phyloP scores from a whole-genome alignment of 805 yeast genomes.

The Suhomyces tanzawaensis region DNA sequence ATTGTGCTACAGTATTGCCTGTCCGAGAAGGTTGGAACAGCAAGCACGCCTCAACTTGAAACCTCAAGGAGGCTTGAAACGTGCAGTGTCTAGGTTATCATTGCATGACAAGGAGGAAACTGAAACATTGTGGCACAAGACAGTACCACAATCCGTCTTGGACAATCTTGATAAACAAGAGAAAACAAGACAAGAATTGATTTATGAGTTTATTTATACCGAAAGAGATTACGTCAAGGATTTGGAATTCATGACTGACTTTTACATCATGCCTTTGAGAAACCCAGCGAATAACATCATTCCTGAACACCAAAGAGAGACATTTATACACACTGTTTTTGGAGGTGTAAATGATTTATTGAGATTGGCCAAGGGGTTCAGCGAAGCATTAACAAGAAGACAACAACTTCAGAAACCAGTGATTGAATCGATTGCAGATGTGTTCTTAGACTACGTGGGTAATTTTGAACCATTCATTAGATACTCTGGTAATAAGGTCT shows the following conservation, averaged over 20 bases:
- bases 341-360: slow-evolving; percentile 86
- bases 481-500: slow-evolving; percentile 92
- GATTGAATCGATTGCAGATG: slow-evolving; percentile 82
- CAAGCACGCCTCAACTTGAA: slow-evolving; percentile 89
- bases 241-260: slow-evolving; percentile 87
- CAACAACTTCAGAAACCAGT: slow-evolving; percentile 80
- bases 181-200: slow-evolving; percentile 90
- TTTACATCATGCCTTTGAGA: slow-evolving; percentile 87
- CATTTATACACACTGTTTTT: slow-evolving; percentile 87
- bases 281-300: slow-evolving; percentile 73
- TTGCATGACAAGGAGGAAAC: slow-evolving; percentile 68
- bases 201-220: slow-evolving; percentile 88
- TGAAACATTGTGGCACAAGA: slow-evolving; percentile 88
- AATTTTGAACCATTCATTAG: slow-evolving; percentile 88
- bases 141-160: slow-evolving; percentile 77
- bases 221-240: slow-evolving; percentile 96
- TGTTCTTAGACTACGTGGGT: slow-evolving; percentile 79
- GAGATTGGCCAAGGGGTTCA: slow-evolving; percentile 75
- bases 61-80: slow-evolving; percentile 77
- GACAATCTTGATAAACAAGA: slow-evolving; percentile 80
- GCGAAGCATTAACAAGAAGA: slow-evolving; percentile 84
- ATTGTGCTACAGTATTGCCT: slow-evolving; percentile 90
- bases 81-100: slow-evolving; percentile 70
- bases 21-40: slow-evolving; percentile 94
- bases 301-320: slow-evolving; percentile 84